These are phyloP conservation scores for Pseudonectria foliicola DNA, from an alignment of 2,329 filamentous ascomycete species.

Conservation along the genomic window DNA sequence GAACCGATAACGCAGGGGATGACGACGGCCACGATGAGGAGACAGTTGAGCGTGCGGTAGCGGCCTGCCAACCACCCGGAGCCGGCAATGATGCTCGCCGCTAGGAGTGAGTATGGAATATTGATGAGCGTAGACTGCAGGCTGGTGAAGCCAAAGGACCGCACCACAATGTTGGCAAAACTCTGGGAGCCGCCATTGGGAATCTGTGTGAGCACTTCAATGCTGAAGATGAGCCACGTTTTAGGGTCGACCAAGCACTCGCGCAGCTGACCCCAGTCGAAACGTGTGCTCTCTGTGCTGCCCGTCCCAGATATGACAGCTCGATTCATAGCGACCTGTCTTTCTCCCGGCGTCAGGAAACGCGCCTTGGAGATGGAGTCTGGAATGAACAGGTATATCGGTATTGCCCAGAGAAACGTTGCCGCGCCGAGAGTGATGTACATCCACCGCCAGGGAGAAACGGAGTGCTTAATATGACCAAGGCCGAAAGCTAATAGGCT, in stretches of 20 bases:
- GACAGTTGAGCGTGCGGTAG: constrained; percentile 43
- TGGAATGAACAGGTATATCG: constrained; percentile 42
- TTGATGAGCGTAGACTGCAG: constrained; percentile 50
- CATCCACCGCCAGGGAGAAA: constrained; percentile 51
- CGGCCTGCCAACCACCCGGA: constrained; percentile 45
- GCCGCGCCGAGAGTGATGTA: constrained; percentile 46
- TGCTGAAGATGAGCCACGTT: constrained; percentile 50
- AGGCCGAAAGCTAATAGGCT: constrained; percentile 48
- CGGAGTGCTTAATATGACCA: constrained; percentile 41
- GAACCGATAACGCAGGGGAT: constrained; percentile 45
- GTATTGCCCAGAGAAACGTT: constrained; percentile 45
- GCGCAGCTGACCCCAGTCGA: constrained; percentile 42
- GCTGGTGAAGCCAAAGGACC: constrained; percentile 47
- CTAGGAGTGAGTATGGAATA: constrained; percentile 50
- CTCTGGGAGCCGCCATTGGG: constrained; percentile 56
- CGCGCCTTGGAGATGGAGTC: constrained; percentile 46
- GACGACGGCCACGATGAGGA: constrained; percentile 44
- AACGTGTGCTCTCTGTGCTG: constrained; percentile 39
- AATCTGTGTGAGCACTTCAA: constrained; percentile 48
- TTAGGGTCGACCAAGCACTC: constrained; percentile 53
- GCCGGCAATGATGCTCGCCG: constrained; percentile 39
- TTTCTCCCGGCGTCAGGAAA: constrained; percentile 50
- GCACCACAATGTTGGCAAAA: constrained; percentile 51
- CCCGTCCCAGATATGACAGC: constrained; percentile 45
- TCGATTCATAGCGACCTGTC: constrained; percentile 38